Conservation (phyloP, 2,329 filamentous ascomycete species). For the Pochonia chlamydosporia region DNA sequence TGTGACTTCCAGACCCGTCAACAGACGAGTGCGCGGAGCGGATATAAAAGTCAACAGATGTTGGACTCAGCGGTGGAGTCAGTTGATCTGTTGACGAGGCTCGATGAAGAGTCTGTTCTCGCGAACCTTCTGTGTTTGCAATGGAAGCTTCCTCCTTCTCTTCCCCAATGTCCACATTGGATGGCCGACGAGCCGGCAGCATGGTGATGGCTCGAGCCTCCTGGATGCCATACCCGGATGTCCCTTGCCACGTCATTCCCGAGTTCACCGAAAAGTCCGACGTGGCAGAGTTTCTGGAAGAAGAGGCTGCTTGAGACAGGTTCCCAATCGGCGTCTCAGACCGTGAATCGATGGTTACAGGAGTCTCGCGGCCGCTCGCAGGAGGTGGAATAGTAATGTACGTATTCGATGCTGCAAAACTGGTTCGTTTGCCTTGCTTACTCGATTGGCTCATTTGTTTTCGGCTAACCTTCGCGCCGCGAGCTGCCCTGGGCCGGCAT, state of each 20-base stretch:
- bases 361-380: constrained; percentile 8
- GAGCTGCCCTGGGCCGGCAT: constrained; percentile 11
- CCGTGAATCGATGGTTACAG: constrained; percentile 12
- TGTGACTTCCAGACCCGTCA: constrained; percentile 23
- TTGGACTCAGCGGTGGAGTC: constrained; percentile 47
- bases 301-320: constrained; percentile 17
- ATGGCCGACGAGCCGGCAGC: constrained; percentile 22
- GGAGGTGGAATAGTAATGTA: constrained; percentile 34
- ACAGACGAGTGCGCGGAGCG: constrained; percentile 32
- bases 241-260: constrained; percentile 24
- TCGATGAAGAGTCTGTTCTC: constrained; percentile 1
- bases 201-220: constrained; percentile 35
- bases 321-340: constrained; percentile 20
- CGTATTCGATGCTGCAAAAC: constrained; percentile 33
- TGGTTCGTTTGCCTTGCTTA: constrained; percentile 33
- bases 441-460: constrained; percentile 13
- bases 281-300: constrained; percentile 23
- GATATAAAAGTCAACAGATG: constrained; percentile 43
- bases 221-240: constrained; percentile 25
- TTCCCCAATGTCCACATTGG: constrained; percentile 13
- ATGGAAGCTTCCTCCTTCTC: not conserved
- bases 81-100: constrained; percentile 31
- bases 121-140: not conserved
- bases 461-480: constrained; percentile 3
- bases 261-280: constrained; percentile 34